These are phyloP conservation scores for Huiozyma naganishii DNA, from an alignment of 805 yeast species.

Conservation along the genomic window DNA sequence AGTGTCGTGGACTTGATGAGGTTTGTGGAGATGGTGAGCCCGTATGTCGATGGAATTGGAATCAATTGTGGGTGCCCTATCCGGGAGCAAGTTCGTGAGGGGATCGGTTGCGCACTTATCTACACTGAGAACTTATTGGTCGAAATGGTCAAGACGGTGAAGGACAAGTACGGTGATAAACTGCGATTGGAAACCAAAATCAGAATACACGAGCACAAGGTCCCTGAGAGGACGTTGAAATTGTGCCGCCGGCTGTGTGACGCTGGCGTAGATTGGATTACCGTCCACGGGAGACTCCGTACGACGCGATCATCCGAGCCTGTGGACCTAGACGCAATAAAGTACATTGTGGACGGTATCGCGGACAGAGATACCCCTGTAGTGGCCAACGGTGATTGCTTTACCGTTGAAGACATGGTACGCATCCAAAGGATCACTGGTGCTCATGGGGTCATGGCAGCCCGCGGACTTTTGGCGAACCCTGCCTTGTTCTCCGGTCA, in stretches of 20 bases:
- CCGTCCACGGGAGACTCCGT: conserved; percentile 88
- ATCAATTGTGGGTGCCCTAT: conserved; percentile 97
- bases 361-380: conserved; percentile 55
- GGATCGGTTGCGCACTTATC: conserved; percentile 95
- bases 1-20: conserved; percentile 71
- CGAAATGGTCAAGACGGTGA: conserved; percentile 75
- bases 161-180: conserved; percentile 55
- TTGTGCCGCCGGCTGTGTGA: conserved; percentile 67
- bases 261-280: conserved; percentile 88
- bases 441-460: conserved; percentile 93
- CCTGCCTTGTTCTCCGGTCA: conserved; percentile 82
- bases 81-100: conserved; percentile 87
- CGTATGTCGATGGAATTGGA: conserved; percentile 88
- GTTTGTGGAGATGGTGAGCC: conserved; percentile 81
- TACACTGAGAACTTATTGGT: conserved; percentile 70
- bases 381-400: conserved; percentile 97
- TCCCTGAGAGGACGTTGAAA: conserved; percentile 47
- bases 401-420: conserved; percentile 50
- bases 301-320: conserved; percentile 78
- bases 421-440: conserved; percentile 55
- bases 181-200: conserved; percentile 88
- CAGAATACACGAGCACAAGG: conserved; percentile 66
- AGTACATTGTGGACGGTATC: conserved; percentile 38
- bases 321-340: conserved; percentile 75
- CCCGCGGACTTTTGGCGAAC: conserved; percentile 73